Percentiles rank a stretch among this genome's conserved stretches.
Conservation (phyloP, 345 rosid species). For the Acer campestre region DNA sequence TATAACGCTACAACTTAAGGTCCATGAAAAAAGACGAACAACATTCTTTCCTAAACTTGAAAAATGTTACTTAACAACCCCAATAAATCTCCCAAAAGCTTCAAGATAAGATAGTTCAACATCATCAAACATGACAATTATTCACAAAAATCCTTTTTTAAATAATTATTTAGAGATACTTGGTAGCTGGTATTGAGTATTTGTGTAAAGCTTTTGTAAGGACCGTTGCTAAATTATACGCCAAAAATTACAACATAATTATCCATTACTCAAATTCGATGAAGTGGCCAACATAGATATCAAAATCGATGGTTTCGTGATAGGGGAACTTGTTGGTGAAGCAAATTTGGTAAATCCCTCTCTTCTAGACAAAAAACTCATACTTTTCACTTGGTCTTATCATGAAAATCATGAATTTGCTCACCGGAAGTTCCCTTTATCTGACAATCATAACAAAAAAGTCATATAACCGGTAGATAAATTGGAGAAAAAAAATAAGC, state of each 20-base stretch:
- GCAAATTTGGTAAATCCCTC: too few relatives aligned
- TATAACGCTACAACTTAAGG: background rate
- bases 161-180: background rate
- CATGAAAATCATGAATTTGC: too few relatives aligned
- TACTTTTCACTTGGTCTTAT: too few relatives aligned
- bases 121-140: background rate
- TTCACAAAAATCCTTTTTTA: background rate
- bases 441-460: too few relatives aligned
- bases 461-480: too few relatives aligned
- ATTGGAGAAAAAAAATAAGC: too few relatives aligned
- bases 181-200: background rate
- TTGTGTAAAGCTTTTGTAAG: background rate
- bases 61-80: background rate
- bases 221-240: background rate
- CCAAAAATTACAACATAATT: background rate
- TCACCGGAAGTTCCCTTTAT: too few relatives aligned
- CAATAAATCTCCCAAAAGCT: background rate
- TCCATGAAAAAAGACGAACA: too few relatives aligned
- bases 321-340: too few relatives aligned
- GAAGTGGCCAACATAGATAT: too few relatives aligned
- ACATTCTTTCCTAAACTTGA: background rate
- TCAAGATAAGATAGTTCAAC: background rate
- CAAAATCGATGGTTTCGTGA: too few relatives aligned
- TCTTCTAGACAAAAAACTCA: too few relatives aligned
- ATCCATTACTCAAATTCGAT: background rate